These are phyloP conservation scores for Globisporangium cystogenes DNA, from an alignment of 352 stramenopile species.

Conservation along the genomic window DNA sequence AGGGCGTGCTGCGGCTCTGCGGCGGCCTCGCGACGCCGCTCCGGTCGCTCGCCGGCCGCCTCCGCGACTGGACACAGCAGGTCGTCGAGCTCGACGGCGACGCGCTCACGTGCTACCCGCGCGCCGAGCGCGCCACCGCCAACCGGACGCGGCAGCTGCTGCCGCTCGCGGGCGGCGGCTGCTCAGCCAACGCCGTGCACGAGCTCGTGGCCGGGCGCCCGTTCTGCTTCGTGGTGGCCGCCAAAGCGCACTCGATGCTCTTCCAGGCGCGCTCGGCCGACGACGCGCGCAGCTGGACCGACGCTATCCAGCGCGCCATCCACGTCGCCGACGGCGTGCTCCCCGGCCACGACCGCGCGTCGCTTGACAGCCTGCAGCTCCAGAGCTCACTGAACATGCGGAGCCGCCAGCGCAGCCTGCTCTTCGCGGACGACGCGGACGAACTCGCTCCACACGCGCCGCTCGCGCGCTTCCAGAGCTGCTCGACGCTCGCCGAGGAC, in stretches of 20 bases:
- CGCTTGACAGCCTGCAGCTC: conserved; percentile 41
- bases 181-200: conserved; percentile 56
- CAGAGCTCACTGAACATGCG: conserved; percentile 53
- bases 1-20: conserved; percentile 45
- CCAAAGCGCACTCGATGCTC: conserved; percentile 53
- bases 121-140: conserved; percentile 15
- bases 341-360: conserved; percentile 32
- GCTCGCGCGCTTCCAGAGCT: neutral
- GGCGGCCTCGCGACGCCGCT: conserved; percentile 49
- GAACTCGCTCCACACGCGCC: neutral
- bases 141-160: conserved; percentile 35
- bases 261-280: conserved; percentile 50
- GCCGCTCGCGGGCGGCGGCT: conserved; percentile 33
- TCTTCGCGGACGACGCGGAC: conserved; percentile 16
- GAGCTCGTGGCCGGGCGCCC: conserved; percentile 53
- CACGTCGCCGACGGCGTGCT: conserved; percentile 59
- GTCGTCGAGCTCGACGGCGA: conserved; percentile 61
- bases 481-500: neutral
- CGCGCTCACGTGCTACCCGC: conserved; percentile 39
- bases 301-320: conserved; percentile 64
- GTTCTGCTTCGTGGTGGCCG: conserved; percentile 63
- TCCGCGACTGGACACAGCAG: conserved; percentile 51
- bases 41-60: conserved; percentile 36
- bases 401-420: conserved; percentile 14
- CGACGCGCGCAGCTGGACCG: conserved; percentile 49